phyloP scores from a whole-genome alignment of 768 basidiomycete species.

The Artomyces pyxidatus region DNA sequence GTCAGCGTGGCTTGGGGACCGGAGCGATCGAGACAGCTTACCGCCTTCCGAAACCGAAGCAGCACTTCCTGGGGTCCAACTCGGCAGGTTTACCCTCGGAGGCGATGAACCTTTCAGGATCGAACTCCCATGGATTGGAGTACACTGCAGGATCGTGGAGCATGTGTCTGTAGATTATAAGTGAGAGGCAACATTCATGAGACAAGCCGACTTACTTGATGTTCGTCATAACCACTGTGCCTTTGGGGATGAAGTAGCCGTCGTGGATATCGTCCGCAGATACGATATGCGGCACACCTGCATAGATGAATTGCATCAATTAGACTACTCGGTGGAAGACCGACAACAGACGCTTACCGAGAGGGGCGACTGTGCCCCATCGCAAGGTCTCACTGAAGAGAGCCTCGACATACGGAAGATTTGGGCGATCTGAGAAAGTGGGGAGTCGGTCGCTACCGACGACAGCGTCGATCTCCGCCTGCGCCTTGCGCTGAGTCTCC shows the following conservation, averaged over 20 bases:
- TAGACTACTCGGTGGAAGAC: too few relatives aligned
- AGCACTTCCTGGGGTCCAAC: neutral
- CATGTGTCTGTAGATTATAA: too few relatives aligned
- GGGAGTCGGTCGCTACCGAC: constrained; percentile 8
- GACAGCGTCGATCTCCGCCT: constrained; percentile 11
- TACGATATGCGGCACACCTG: too few relatives aligned
- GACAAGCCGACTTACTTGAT: constrained; percentile 5
- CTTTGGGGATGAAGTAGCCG: constrained; percentile 15
- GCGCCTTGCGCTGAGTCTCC: constrained; percentile 7
- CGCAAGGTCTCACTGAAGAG: constrained; percentile 4
- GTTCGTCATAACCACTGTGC: constrained; percentile 11
- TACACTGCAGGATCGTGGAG: too few relatives aligned
- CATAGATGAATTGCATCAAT: too few relatives aligned
- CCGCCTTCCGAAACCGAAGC: constrained; percentile 1
- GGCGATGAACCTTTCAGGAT: neutral
- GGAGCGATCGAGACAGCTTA: neutral
- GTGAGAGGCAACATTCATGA: too few relatives aligned
- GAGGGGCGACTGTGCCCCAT: constrained; percentile 1
- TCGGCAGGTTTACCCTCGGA: neutral
- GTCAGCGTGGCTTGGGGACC: neutral
- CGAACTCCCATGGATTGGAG: too few relatives aligned
- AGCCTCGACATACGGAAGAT: constrained; percentile 1
- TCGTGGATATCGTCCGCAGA: too few relatives aligned
- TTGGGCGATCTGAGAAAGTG: neutral
- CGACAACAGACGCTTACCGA: too few relatives aligned